Percentiles rank a stretch among this genome's conserved stretches.
These are phyloP conservation scores for Stagonosporopsis cucurbitacearum DNA, from an alignment of 2,329 filamentous ascomycete genomes.

Conservation along the genomic window DNA sequence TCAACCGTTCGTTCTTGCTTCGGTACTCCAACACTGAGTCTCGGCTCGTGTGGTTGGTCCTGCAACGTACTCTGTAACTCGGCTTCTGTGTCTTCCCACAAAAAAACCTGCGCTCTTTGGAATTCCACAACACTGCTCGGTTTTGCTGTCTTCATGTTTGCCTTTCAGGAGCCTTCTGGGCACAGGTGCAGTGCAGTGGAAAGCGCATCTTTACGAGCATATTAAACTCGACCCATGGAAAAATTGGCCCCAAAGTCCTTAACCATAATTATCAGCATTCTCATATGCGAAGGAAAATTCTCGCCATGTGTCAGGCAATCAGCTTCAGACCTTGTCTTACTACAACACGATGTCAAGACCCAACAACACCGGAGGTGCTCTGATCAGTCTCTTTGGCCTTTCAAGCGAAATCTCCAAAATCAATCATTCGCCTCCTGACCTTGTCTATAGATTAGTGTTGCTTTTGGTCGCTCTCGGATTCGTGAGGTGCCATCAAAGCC, in stretches of 20 bases:
- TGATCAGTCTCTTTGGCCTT: not conserved
- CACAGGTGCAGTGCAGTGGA: not conserved
- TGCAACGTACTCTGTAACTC: not conserved
- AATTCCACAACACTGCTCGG: not conserved
- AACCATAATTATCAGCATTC: not conserved
- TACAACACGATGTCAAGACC: not conserved
- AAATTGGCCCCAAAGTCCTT: not conserved
- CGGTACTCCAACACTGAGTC: not conserved
- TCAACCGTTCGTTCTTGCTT: not conserved
- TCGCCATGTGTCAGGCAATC: not conserved
- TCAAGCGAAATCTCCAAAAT: not conserved
- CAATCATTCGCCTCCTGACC: not conserved
- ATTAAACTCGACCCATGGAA: not conserved
- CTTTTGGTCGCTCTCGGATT: not conserved
- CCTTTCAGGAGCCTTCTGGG: not conserved
- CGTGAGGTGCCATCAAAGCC: not conserved
- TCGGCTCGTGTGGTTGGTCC: not conserved
- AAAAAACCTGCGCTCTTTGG: not conserved
- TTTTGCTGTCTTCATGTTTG: not conserved
- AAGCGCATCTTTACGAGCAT: not conserved
- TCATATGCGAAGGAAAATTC: not conserved
- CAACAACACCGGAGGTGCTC: not conserved
- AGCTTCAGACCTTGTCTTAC: not conserved
- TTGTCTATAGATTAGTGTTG: not conserved
- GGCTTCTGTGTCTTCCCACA: not conserved